Percentiles rank a stretch among this genome's conserved stretches.
Evolutionary conservation across 768 basidiomycete genomes (phyloP).

Genomic region (Solioccasus polychromus): DNA sequence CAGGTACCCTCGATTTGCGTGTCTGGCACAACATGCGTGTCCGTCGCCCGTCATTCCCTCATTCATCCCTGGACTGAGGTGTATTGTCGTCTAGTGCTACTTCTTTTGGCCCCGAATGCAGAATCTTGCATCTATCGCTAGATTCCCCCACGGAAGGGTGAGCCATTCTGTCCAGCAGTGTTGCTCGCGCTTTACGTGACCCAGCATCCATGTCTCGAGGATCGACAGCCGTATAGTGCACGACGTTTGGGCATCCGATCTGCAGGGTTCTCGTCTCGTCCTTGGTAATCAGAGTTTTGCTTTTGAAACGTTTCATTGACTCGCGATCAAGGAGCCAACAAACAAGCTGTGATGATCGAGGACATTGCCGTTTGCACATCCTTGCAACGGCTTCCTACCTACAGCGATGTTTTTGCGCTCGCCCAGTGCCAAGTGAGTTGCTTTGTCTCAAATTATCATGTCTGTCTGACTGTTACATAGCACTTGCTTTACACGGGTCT

Average conservation of each 20-base stretch:
- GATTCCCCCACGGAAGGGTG: constrained; percentile 42
- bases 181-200: neutral
- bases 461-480: constrained; percentile 29
- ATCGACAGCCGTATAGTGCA: constrained; percentile 39
- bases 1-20: constrained; percentile 53
- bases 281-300: constrained; percentile 41
- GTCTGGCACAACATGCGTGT: constrained; percentile 50
- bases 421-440: constrained; percentile 46
- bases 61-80: neutral
- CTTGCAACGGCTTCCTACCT: constrained; percentile 44
- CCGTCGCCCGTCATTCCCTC: constrained; percentile 22
- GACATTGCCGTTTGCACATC: constrained; percentile 43
- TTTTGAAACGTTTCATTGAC: neutral
- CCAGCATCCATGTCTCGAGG: constrained; percentile 23
- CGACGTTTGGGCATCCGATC: constrained; percentile 57
- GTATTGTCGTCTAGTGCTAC: constrained; percentile 45
- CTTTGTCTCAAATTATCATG: neutral
- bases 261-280: constrained; percentile 46
- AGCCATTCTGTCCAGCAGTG: neutral
- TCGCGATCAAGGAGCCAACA: constrained; percentile 46
- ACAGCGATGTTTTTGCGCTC: constrained; percentile 66
- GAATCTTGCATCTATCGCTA: constrained; percentile 43
- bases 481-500: constrained; percentile 52
- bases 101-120: constrained; percentile 51
- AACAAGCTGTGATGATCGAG: constrained; percentile 48